phyloP scores from a whole-genome alignment of 441 rosid species.

The Populus hybrid region DNA sequence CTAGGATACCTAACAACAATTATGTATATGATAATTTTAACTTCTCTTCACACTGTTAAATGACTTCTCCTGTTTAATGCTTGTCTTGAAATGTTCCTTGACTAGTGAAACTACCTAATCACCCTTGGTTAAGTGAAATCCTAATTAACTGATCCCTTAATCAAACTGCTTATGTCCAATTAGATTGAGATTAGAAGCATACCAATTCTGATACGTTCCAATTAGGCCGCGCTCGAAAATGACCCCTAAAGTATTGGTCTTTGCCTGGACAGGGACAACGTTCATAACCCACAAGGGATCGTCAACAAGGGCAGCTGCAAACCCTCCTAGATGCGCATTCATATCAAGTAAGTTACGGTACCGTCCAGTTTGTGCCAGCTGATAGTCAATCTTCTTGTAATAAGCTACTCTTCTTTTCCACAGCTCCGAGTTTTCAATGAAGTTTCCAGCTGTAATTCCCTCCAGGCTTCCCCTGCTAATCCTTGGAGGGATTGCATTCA shows the following conservation, averaged over 20 bases:
- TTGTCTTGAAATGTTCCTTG: neutral
- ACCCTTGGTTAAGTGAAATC: neutral
- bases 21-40: no score
- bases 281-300: slow-evolving; percentile 94
- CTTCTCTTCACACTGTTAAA: neutral
- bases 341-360: slow-evolving; percentile 74
- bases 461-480: slow-evolving; percentile 43
- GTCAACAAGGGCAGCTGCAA: slow-evolving; percentile 67
- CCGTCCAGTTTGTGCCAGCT: slow-evolving; percentile 55
- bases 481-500: slow-evolving; percentile 64
- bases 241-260: slow-evolving; percentile 63
- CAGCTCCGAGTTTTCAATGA: slow-evolving; percentile 41
- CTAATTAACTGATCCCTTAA: neutral
- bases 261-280: slow-evolving; percentile 57
- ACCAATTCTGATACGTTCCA: slow-evolving; percentile 89
- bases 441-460: slow-evolving; percentile 48
- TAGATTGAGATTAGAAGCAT: slow-evolving; percentile 6
- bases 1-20: neutral
- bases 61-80: neutral
- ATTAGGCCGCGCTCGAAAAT: slow-evolving; percentile 79
- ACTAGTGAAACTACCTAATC: neutral
- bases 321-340: slow-evolving; percentile 81
- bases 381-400: slow-evolving; percentile 58
- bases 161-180: neutral
- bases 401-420: slow-evolving; percentile 69